Conservation (phyloP, 345 rosid genomes). For the Gossypium rotundifolium region DNA sequence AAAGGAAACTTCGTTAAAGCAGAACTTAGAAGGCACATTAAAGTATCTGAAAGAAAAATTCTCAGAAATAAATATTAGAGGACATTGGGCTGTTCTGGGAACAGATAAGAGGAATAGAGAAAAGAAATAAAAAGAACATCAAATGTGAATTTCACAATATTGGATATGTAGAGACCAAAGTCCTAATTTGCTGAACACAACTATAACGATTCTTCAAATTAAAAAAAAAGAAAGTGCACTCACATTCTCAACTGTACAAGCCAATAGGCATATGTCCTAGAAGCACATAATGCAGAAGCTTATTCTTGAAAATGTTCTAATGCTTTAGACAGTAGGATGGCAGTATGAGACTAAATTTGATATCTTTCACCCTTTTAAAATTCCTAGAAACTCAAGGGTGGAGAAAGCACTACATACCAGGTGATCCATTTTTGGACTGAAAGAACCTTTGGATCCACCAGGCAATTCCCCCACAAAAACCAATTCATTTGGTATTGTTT, state of each 20-base stretch:
- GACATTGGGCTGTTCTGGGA: neutral
- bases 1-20: no score
- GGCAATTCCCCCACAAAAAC: slow-evolving; percentile 97
- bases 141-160: neutral
- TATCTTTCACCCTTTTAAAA: neutral
- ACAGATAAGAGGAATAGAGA: neutral
- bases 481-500: slow-evolving; percentile 74
- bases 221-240: neutral
- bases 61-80: neutral
- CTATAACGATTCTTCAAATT: neutral
- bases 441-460: slow-evolving; percentile 55
- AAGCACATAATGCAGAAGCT: neutral
- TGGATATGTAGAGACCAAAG: neutral
- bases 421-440: slow-evolving; percentile 99
- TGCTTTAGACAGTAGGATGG: neutral
- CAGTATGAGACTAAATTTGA: neutral
- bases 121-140: neutral
- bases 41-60: no score
- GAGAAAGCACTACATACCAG: slow-evolving; percentile 53
- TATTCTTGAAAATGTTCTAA: neutral
- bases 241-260: neutral
- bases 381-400: slow-evolving; percentile 9
- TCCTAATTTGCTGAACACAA: neutral
- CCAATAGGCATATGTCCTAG: neutral
- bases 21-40: neutral